Percentiles rank a stretch among this genome's conserved stretches.
These are phyloP conservation scores for Copromyces sp. DNA, from an alignment of 495 filamentous ascomycete species.

Conservation along the genomic window DNA sequence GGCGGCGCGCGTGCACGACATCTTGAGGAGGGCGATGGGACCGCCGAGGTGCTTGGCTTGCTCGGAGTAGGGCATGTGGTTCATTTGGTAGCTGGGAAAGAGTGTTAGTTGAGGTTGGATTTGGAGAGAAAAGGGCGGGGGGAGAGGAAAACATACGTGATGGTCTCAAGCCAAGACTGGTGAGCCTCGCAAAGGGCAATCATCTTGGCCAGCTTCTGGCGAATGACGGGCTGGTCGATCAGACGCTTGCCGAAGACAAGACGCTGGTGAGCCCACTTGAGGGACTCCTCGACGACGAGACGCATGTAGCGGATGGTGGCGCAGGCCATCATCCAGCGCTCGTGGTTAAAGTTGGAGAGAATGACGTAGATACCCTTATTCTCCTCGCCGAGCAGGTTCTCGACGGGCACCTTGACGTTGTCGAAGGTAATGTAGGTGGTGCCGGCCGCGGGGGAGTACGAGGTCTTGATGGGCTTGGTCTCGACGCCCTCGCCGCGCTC, in stretches of 20 bases:
- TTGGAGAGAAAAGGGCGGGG: background rate
- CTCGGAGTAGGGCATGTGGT: conserved; percentile 69
- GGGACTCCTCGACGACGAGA: conserved; percentile 68
- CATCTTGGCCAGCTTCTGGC: conserved; percentile 84
- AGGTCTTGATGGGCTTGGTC: conserved; percentile 75
- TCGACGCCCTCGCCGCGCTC: conserved; percentile 59
- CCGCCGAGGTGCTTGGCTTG: conserved; percentile 68
- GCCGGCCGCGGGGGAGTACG: conserved; percentile 68
- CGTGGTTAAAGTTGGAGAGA: conserved; percentile 80
- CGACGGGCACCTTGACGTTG: conserved; percentile 74
- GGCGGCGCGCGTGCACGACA: conserved; percentile 60
- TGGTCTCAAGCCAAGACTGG: conserved; percentile 77
- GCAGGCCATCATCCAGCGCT: conserved; percentile 60
- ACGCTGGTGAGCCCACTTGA: conserved; percentile 85
- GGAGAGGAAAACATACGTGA: conserved; percentile 29
- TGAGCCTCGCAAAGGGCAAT: conserved; percentile 71
- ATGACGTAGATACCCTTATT: conserved; percentile 86
- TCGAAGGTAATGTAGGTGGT: conserved; percentile 78
- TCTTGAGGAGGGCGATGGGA: conserved; percentile 77
- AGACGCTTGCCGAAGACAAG: conserved; percentile 77
- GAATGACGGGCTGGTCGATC: conserved; percentile 76
- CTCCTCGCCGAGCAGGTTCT: conserved; percentile 72
- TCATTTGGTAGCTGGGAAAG: conserved; percentile 62
- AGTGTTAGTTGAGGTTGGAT: background rate
- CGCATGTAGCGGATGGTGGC: conserved; percentile 55